These are phyloP conservation scores for Pulveroboletus sp. DNA, from an alignment of 768 basidiomycete species.

Conservation along the genomic window DNA sequence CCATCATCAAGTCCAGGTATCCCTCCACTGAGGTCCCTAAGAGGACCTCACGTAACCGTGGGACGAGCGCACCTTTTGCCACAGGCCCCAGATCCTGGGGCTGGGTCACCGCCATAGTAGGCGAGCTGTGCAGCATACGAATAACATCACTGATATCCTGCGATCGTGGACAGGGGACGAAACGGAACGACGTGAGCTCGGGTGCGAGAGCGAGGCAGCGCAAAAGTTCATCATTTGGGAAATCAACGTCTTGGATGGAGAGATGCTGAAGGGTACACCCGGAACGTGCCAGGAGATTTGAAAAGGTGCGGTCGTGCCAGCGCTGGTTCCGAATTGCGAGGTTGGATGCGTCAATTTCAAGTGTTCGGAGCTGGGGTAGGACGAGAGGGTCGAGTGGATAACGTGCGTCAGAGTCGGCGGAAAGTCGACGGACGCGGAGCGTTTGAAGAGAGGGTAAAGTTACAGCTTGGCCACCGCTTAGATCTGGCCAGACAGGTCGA, in stretches of 20 bases:
- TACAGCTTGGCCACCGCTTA: background rate
- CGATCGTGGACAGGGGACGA: constrained; percentile 16
- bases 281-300: constrained; percentile 17
- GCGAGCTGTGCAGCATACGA: background rate
- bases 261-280: constrained; percentile 10
- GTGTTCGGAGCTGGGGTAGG: constrained; percentile 16
- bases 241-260: constrained; percentile 12
- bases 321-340: background rate
- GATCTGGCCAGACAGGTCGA: background rate
- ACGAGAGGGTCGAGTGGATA: constrained; percentile 8
- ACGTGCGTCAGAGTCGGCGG: background rate
- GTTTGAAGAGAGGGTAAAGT: constrained; percentile 11
- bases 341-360: constrained; percentile 14
- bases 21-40: constrained; percentile 14
- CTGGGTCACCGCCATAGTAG: too few relatives aligned
- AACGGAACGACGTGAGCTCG: constrained; percentile 7
- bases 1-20: constrained; percentile 6
- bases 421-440: constrained; percentile 17
- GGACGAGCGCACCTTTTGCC: background rate
- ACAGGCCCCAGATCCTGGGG: too few relatives aligned
- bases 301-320: constrained; percentile 16
- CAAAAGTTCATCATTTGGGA: constrained; percentile 17
- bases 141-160: constrained; percentile 13
- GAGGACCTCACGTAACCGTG: constrained; percentile 11
- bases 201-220: constrained; percentile 14